A percentile compares a stretch with the other conserved stretches of the same genome.
Evolutionary conservation across 345 rosid species (phyloP).

Genomic region (Ceriops tagal): DNA sequence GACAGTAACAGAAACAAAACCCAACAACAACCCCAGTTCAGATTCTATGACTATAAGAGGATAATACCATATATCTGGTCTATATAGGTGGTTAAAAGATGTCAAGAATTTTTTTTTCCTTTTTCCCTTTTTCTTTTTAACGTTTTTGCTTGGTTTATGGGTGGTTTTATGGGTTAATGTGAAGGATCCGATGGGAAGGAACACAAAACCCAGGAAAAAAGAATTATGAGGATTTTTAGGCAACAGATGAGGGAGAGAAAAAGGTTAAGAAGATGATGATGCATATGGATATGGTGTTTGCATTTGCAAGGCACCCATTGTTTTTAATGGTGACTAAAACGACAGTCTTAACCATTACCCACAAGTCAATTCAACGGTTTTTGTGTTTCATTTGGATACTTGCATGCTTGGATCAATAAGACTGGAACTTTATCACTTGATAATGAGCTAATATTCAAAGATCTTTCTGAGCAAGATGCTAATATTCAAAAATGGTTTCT

Average conservation of each 20-base stretch:
- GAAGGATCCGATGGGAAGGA: conserved; percentile 41
- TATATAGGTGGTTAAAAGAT: background rate
- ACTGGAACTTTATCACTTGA: background rate
- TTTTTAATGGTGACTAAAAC: background rate
- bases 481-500: no score
- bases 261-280: background rate
- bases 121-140: background rate
- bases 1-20: background rate
- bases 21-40: conserved; percentile 5
- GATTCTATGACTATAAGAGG: background rate
- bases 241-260: conserved; percentile 2
- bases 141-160: background rate
- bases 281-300: background rate
- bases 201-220: conserved; percentile 21
- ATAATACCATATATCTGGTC: background rate
- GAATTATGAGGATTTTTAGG: conserved; percentile 11
- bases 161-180: conserved; percentile 9
- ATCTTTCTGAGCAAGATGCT: no score
- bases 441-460: background rate
- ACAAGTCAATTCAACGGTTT: background rate
- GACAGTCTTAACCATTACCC: background rate
- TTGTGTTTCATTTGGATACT: background rate
- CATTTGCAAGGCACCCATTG: background rate
- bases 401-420: background rate
- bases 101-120: background rate